A percentile compares a stretch with the other conserved stretches of the same genome.
phyloP scores from a whole-genome alignment of 352 stramenopile genomes.

The Globisporangium cystogenes region DNA sequence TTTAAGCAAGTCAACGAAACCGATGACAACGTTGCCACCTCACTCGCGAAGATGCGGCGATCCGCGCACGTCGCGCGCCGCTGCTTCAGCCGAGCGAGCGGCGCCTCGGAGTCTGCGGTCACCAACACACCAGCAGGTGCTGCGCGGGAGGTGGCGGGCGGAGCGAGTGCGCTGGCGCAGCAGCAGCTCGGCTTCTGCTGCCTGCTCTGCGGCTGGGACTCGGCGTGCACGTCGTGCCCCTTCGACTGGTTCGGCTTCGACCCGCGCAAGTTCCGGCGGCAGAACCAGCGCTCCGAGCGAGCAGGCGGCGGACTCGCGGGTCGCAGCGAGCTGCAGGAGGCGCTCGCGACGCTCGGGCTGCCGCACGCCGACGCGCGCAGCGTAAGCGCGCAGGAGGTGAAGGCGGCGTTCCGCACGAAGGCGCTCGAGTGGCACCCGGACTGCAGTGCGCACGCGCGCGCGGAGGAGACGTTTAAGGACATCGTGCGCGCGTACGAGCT shows the following conservation, averaged over 20 bases:
- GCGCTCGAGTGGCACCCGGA: constrained; percentile 92
- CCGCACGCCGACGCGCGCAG: neutral
- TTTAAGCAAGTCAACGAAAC: neutral
- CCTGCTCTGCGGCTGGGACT: constrained; percentile 57
- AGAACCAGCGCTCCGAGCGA: constrained; percentile 6
- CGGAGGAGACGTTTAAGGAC: constrained; percentile 80
- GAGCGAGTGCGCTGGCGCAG: constrained; percentile 6
- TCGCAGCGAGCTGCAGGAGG: constrained; percentile 14
- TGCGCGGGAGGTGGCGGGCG: neutral
- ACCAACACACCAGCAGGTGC: neutral
- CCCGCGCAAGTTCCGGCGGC: constrained; percentile 27
- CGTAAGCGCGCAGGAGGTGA: constrained; percentile 23
- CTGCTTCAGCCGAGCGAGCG: neutral
- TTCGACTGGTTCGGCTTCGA: constrained; percentile 71
- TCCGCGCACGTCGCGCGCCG: neutral
- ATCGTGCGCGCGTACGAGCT: constrained; percentile 88
- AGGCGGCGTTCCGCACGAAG: constrained; percentile 53
- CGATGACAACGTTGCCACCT: no score
- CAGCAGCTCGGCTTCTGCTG: constrained; percentile 71
- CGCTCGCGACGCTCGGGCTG: constrained; percentile 22
- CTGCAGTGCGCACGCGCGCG: constrained; percentile 78
- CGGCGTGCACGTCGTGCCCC: constrained; percentile 49
- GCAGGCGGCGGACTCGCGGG: neutral
- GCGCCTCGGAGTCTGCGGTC: neutral
- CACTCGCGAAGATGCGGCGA: neutral